A percentile compares a stretch with the other conserved stretches of the same genome.
Conservation (phyloP, 2,329 filamentous ascomycete species). For the Aureobasidium sp. region DNA sequence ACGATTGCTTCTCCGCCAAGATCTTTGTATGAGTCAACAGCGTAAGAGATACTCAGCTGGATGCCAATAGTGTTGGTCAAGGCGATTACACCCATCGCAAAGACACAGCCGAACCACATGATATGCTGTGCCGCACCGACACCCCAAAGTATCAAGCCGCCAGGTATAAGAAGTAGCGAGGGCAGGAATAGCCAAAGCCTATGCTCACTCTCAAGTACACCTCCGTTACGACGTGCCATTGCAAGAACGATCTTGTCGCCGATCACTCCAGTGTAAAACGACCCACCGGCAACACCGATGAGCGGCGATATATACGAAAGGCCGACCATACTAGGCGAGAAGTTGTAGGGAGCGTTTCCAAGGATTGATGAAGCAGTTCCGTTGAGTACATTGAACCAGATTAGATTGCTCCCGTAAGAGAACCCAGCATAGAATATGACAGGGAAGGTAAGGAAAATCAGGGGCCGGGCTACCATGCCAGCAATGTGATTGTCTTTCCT, state of each 20-base stretch:
- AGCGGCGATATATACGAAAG: slow-evolving; percentile 30
- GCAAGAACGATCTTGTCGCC: slow-evolving; percentile 28
- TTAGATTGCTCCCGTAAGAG: slow-evolving; percentile 31
- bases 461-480: slow-evolving; percentile 24
- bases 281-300: slow-evolving; percentile 30
- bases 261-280: slow-evolving; percentile 30
- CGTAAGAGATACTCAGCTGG: slow-evolving; percentile 38
- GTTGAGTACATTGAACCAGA: slow-evolving; percentile 39
- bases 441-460: slow-evolving; percentile 27
- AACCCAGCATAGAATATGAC: slow-evolving; percentile 34
- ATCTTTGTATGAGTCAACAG: slow-evolving; percentile 43
- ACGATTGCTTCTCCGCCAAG: slow-evolving; percentile 43
- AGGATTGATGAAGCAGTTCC: slow-evolving; percentile 35
- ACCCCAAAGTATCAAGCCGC: slow-evolving; percentile 42
- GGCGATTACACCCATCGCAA: slow-evolving; percentile 42
- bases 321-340: slow-evolving; percentile 32
- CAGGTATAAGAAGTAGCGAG: slow-evolving; percentile 36
- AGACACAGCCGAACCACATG: slow-evolving; percentile 29
- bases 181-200: slow-evolving; percentile 33
- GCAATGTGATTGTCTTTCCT: slow-evolving; percentile 24
- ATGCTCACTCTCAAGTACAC: slow-evolving; percentile 34
- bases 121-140: slow-evolving; percentile 39
- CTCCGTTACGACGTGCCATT: slow-evolving; percentile 31
- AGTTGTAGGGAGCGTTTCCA: slow-evolving; percentile 30
- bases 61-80: slow-evolving; percentile 37